Percentiles rank a stretch among this genome's conserved stretches.
Conservation (phyloP, 805 yeast genomes). For the Metschnikowia shivogae region DNA sequence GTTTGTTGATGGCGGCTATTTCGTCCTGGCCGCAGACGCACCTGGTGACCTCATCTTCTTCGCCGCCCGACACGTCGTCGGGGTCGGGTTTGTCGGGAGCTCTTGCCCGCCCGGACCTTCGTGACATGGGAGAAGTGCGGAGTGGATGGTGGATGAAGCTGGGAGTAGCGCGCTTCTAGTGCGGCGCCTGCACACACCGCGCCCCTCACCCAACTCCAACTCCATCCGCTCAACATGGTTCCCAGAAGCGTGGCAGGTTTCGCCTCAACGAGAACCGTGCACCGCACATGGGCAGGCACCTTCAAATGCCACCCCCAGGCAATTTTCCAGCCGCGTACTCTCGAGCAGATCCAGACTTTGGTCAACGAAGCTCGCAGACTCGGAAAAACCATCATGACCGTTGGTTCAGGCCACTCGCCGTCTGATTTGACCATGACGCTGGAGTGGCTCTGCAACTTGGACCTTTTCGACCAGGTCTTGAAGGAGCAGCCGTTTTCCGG, state of each 20-base stretch:
- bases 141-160: too few species aligned
- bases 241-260: slow-evolving; percentile 33
- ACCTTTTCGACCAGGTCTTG: slow-evolving; percentile 60
- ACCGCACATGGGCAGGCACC: slow-evolving; percentile 89
- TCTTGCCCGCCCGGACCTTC: slow-evolving; percentile 17
- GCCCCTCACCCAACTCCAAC: background rate
- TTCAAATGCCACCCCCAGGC: slow-evolving; percentile 72
- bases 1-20: slow-evolving; percentile 24
- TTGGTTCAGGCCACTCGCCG: slow-evolving; percentile 96
- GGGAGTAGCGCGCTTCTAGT: too few species aligned
- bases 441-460: slow-evolving; percentile 87
- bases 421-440: slow-evolving; percentile 82
- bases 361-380: slow-evolving; percentile 60
- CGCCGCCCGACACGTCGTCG: slow-evolving; percentile 17
- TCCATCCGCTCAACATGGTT: slow-evolving; percentile 15
- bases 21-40: slow-evolving; percentile 43
- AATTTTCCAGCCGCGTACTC: slow-evolving; percentile 68
- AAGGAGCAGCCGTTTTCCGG: slow-evolving; percentile 44
- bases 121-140: slow-evolving; percentile 9
- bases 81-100: slow-evolving; percentile 7
- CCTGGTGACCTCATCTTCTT: slow-evolving; percentile 40
- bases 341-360: slow-evolving; percentile 65
- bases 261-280: slow-evolving; percentile 42
- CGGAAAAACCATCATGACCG: slow-evolving; percentile 68
- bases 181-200: background rate